Evolutionary conservation across 2,329 filamentous ascomycete genomes (phyloP), one percentile per base, ranked within the genome.

Genomic region (Teratosphaeriaceae sp.): DNA sequence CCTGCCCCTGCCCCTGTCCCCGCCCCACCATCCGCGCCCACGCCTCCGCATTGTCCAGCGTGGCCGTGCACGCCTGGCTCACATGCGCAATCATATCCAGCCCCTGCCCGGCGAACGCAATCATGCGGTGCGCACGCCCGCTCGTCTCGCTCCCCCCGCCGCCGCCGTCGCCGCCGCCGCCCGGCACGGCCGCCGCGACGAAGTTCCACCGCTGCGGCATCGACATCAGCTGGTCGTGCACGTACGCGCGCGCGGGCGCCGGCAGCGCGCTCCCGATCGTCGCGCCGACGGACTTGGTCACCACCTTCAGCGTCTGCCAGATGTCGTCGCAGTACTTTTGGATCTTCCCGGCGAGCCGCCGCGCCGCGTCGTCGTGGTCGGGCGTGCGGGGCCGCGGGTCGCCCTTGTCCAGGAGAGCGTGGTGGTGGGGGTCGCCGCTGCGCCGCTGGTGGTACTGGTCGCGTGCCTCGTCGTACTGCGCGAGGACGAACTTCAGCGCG

Each of bases 71-170:
- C 2, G 96, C 86, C 4, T 82, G 80, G 30, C 82, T 92, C 38
- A 98, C 88, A 62, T 96, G 88, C 1, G 80, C 78, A 75, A 97
- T 88, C 84, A 97, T 95, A 54, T 96, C 88, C 12, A 97, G 72
- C 0, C 89, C 88, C 62, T 97, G 90, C 57, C 84, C 85, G 5
- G 90, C 90, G 40, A 97, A 79, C 1, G 92, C 80, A 11, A 97
- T 69, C 43, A 94, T 88, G 30, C 84, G 76, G 53, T 88, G 83
- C 0, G 87, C 88, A 40, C 69, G 70, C 7, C 72, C 65, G 9
- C 72, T 73, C 15, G 74, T 73, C 33, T 74, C 71, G 22, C 59
- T 61, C 13, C 55, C n/a, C n/a, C n/a, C n/a, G n/a, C n/a, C n/a
- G n/a, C n/a, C n/a, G n/a, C n/a, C n/a, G n/a, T n/a, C n/a, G n/a